phyloP scores from a whole-genome alignment of 192 early-diverging fungal genomes.

The Coemansia erecta region DNA sequence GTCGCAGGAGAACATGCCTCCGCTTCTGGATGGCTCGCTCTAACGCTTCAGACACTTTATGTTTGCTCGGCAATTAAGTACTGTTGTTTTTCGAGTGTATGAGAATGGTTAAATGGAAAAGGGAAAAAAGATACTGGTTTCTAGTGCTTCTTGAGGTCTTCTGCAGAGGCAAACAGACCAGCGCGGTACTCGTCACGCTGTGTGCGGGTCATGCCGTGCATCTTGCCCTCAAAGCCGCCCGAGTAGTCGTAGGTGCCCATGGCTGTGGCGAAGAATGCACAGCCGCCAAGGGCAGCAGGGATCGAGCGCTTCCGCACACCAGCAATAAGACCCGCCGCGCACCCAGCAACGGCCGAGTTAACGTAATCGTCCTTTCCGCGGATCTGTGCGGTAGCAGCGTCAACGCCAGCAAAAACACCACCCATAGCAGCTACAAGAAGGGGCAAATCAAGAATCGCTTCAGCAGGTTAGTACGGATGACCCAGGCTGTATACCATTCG shows the following conservation, averaged over 20 bases:
- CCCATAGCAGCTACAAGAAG: conserved; percentile 67
- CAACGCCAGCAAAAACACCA: conserved; percentile 72
- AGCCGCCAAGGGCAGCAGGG: conserved; percentile 61
- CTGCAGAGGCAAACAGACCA: conserved; percentile 39
- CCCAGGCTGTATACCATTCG: background rate
- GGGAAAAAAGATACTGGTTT: no score
- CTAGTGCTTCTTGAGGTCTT: conserved; percentile 40
- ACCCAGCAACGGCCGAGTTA: conserved; percentile 70
- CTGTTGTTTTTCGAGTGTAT: background rate
- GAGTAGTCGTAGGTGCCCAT: conserved; percentile 69
- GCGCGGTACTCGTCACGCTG: conserved; percentile 50
- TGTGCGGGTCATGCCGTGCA: conserved; percentile 41
- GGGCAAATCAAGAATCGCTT: background rate
- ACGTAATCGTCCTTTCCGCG: conserved; percentile 69
- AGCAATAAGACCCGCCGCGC: conserved; percentile 68
- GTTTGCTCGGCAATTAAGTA: no score
- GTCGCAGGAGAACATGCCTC: conserved; percentile 34
- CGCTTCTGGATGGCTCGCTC: conserved; percentile 17
- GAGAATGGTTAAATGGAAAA: background rate
- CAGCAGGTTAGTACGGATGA: background rate
- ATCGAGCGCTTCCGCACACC: conserved; percentile 62
- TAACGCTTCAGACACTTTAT: conserved; percentile 1
- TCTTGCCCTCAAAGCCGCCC: conserved; percentile 51
- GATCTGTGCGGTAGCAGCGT: conserved; percentile 55
- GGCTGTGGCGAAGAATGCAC: conserved; percentile 61